Evolutionary conservation across 1,284 basidiomycete species (phyloP).

Genomic region (Xanthoconium separans): DNA sequence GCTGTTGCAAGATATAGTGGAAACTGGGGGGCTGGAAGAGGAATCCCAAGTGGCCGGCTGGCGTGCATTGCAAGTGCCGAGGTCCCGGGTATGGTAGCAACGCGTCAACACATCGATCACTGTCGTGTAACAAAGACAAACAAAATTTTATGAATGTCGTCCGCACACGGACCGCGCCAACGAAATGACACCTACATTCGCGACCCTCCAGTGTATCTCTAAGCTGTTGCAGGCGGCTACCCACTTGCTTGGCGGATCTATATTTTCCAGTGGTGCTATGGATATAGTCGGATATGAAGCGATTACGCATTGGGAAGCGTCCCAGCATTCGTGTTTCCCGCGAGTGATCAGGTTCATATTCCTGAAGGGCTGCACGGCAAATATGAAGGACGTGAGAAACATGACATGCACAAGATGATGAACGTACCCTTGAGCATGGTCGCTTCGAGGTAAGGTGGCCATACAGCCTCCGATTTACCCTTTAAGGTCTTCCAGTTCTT

Average conservation of each 20-base stretch:
- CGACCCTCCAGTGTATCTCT: constrained; percentile 66
- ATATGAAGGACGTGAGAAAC: constrained; percentile 24
- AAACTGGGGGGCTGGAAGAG: constrained; percentile 27
- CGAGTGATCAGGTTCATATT: constrained; percentile 66
- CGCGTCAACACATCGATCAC: constrained; percentile 36
- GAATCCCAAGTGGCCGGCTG: constrained; percentile 12
- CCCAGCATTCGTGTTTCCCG: constrained; percentile 67
- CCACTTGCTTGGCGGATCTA: constrained; percentile 70
- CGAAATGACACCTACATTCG: constrained; percentile 46
- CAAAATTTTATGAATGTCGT: constrained; percentile 27
- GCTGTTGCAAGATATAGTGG: constrained; percentile 39
- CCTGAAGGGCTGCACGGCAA: constrained; percentile 42
- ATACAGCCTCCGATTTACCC: constrained; percentile 64
- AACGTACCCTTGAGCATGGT: constrained; percentile 66
- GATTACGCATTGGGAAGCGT: constrained; percentile 70
- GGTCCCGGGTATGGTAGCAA: constrained; percentile 31
- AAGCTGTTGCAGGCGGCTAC: constrained; percentile 70
- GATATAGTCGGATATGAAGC: constrained; percentile 72
- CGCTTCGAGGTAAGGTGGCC: constrained; percentile 74
- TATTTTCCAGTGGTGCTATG: constrained; percentile 58
- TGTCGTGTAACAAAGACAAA: constrained; percentile 33
- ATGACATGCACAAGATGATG: constrained; percentile 7
- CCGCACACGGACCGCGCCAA: constrained; percentile 27
- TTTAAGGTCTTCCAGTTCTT: constrained; percentile 74
- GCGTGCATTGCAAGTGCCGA: constrained; percentile 22